Conservation (phyloP, 2,329 filamentous ascomycete genomes). For the Epichloe uncinata region DNA sequence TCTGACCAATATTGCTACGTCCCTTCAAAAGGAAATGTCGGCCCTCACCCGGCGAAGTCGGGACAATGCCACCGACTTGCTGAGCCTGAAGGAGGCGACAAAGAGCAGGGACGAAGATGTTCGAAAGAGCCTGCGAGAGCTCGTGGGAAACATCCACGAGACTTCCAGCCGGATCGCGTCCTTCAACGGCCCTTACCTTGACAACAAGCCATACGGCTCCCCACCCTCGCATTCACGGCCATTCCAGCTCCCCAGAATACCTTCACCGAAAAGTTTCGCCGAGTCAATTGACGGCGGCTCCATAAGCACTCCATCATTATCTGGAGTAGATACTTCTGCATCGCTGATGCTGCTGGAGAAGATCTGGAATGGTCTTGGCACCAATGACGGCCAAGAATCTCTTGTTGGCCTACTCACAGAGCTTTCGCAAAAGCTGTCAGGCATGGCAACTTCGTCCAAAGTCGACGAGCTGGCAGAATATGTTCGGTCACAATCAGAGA, state of each 20-base stretch:
- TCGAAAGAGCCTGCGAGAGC: constrained; percentile 75
- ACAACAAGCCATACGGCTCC: constrained; percentile 60
- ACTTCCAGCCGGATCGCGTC: constrained; percentile 34
- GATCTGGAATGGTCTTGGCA: constrained; percentile 91
- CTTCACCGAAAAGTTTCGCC: constrained; percentile 72
- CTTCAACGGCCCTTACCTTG: constrained; percentile 47
- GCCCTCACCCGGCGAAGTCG: constrained; percentile 83
- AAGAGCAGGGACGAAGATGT: constrained; percentile 92
- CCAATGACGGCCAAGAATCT: constrained; percentile 84
- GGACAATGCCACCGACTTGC: constrained; percentile 90
- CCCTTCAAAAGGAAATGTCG: constrained; percentile 85
- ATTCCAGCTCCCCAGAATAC: constrained; percentile 69
- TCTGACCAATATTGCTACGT: constrained; percentile 79
- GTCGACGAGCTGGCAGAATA: constrained; percentile 56
- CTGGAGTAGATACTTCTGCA: constrained; percentile 39
- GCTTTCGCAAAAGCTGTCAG: constrained; percentile 57
- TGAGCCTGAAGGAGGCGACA: constrained; percentile 90
- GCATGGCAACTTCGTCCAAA: constrained; percentile 46
- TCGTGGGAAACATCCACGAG: constrained; percentile 53
- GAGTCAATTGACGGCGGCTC: constrained; percentile 64
- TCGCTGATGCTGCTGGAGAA: constrained; percentile 75
- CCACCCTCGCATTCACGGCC: constrained; percentile 51
- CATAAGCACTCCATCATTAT: constrained; percentile 55
- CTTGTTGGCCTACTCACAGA: constrained; percentile 56
- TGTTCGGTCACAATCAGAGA: constrained; percentile 39